Evolutionary conservation across 306 rosid species (phyloP).

Genomic region (Rosa lucieae): DNA sequence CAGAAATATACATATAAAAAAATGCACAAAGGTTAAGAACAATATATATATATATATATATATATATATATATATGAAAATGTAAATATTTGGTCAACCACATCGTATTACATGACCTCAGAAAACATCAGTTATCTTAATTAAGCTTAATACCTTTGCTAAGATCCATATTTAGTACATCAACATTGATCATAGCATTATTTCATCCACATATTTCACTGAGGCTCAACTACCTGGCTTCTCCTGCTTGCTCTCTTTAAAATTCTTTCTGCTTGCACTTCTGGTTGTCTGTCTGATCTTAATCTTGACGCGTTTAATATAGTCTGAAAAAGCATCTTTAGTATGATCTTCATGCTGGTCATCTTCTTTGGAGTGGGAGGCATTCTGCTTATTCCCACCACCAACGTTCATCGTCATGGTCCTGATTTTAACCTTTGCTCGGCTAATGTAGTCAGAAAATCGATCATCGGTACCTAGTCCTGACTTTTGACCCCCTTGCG

Average conservation of each 20-base stretch:
- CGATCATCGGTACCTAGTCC: background rate
- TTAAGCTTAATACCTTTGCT: background rate
- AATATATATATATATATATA: no score
- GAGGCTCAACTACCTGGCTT: background rate
- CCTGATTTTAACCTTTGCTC: constrained; percentile 23
- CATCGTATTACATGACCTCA: background rate
- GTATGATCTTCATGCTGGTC: constrained; percentile 4
- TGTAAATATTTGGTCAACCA: background rate
- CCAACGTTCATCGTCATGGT: constrained; percentile 3
- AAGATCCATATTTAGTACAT: background rate
- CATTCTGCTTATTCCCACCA: background rate
- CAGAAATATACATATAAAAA: background rate
- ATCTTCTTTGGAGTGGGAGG: constrained; percentile 3
- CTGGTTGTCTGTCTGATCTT: constrained; percentile 16
- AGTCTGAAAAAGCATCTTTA: constrained; percentile 21
- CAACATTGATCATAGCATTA: background rate
- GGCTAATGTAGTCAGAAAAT: constrained; percentile 28
- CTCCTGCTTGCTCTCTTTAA: constrained; percentile 8
- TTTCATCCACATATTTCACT: background rate
- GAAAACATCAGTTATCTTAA: background rate
- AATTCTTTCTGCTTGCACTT: constrained; percentile 13
- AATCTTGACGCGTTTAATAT: constrained; percentile 15
- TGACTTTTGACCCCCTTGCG: background rate
- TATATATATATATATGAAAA: background rate
- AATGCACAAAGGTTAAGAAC: background rate